Evolutionary conservation across 176 grass and related monocot species (phyloP).

Genomic region (Phragmites australis): DNA sequence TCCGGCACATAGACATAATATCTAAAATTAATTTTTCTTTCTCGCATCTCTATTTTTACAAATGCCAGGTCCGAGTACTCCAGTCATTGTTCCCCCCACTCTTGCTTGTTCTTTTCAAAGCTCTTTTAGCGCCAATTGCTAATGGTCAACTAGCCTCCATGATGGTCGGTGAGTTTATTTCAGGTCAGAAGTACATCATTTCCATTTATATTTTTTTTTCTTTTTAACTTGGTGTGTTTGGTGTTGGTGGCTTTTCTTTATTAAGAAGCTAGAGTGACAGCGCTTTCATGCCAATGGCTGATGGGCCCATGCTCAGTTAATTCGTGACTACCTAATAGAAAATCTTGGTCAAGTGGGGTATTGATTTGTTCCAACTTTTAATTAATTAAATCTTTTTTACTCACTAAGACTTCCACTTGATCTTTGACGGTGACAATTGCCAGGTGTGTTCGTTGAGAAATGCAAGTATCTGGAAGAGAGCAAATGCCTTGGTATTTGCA

Average conservation of each 20-base stretch:
- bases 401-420: not conserved
- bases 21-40: not conserved
- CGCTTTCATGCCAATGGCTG: conserved; percentile 87
- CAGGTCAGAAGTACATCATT: not conserved
- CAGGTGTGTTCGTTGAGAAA: conserved; percentile 84
- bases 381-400: not conserved
- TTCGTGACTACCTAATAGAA: conserved; percentile 65
- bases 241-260: conserved; percentile 2
- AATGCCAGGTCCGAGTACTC: conserved; percentile 67
- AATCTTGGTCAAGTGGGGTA: conserved; percentile 82
- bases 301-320: conserved; percentile 85
- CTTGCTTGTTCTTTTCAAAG: conserved; percentile 80
- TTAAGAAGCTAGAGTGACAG: conserved; percentile 79
- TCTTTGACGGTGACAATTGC: conserved; percentile 1
- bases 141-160: conserved; percentile 67
- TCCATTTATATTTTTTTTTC: not conserved
- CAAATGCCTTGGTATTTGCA: conserved; percentile 88
- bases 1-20: not conserved
- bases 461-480: conserved; percentile 94
- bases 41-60: not conserved
- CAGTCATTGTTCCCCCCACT: conserved; percentile 71
- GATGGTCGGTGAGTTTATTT: conserved; percentile 67
- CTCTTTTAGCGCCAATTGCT: conserved; percentile 69
- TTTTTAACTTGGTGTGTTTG: not conserved
- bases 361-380: not conserved